Evolutionary conservation across 2,329 filamentous ascomycete genomes (phyloP).

Genomic region (Colletotrichum simmondsii): DNA sequence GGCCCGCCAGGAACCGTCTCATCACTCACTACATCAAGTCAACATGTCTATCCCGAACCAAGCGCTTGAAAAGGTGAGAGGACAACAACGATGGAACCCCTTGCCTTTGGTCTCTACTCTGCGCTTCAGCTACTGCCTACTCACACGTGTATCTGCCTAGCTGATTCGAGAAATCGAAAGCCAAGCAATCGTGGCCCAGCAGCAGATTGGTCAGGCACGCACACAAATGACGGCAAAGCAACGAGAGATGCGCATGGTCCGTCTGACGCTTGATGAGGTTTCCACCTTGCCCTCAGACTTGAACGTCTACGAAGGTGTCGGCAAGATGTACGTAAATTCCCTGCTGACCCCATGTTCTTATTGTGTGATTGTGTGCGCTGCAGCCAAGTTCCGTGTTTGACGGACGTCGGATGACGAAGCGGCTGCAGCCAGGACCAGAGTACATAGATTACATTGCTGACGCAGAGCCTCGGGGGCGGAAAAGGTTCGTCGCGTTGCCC

Average conservation of each 20-base stretch:
- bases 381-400: not conserved
- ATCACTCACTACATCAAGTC: not conserved
- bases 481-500: constrained; percentile 88
- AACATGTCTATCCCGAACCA: constrained; percentile 94
- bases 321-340: constrained; percentile 82
- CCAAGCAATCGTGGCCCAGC: constrained; percentile 87
- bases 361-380: not conserved
- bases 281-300: constrained; percentile 79
- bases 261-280: constrained; percentile 87
- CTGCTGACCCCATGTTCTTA: not conserved
- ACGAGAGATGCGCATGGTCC: constrained; percentile 87
- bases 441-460: constrained; percentile 16
- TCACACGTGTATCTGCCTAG: constrained; percentile 55
- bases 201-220: constrained; percentile 89
- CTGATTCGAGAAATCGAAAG: constrained; percentile 93
- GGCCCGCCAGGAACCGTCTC: not conserved
- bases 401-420: not conserved
- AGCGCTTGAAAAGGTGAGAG: constrained; percentile 86
- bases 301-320: constrained; percentile 91
- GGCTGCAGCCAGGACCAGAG: not conserved
- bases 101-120: not conserved
- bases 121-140: constrained; percentile 20
- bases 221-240: constrained; percentile 87
- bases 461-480: not conserved
- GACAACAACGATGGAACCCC: not conserved